Percentiles rank a stretch among this genome's conserved stretches.
Conservation (phyloP, 768 basidiomycete genomes). For the Pulveroboletus ravenelii region DNA sequence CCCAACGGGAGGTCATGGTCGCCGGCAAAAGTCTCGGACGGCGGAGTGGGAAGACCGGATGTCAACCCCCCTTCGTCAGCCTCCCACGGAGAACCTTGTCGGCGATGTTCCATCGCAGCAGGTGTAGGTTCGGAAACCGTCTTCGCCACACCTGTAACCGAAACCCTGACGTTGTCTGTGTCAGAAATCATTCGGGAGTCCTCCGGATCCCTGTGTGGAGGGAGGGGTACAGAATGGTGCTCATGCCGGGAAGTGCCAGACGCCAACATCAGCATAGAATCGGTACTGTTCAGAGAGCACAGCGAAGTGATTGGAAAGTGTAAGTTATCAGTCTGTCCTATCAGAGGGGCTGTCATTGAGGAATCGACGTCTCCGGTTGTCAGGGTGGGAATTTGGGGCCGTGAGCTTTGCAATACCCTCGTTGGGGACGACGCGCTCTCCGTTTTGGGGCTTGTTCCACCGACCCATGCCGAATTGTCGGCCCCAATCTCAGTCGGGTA, state of each 20-base stretch:
- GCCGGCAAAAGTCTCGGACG: neutral
- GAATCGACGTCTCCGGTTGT: neutral
- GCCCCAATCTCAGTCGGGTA: neutral
- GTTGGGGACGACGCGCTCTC: neutral
- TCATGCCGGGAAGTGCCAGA: neutral
- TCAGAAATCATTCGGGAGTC: neutral
- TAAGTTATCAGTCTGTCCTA: neutral
- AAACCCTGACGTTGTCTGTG: neutral
- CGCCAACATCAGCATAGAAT: neutral
- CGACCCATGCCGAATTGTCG: neutral
- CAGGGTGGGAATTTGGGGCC: neutral
- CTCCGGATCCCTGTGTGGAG: neutral
- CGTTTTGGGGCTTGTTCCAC: no score
- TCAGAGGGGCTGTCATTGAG: neutral
- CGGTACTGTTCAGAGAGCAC: neutral
- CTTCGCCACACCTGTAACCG: neutral
- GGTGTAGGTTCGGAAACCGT: neutral
- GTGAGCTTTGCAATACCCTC: neutral
- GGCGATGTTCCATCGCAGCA: neutral
- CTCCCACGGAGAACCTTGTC: neutral
- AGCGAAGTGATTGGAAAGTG: neutral
- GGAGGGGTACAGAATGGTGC: neutral
- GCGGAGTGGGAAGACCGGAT: conserved; percentile 7
- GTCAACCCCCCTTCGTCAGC: neutral
- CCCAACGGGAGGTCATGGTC: neutral